These are phyloP conservation scores for Podaxis sp. DNA, from an alignment of 768 basidiomycete genomes.

Conservation along the genomic window DNA sequence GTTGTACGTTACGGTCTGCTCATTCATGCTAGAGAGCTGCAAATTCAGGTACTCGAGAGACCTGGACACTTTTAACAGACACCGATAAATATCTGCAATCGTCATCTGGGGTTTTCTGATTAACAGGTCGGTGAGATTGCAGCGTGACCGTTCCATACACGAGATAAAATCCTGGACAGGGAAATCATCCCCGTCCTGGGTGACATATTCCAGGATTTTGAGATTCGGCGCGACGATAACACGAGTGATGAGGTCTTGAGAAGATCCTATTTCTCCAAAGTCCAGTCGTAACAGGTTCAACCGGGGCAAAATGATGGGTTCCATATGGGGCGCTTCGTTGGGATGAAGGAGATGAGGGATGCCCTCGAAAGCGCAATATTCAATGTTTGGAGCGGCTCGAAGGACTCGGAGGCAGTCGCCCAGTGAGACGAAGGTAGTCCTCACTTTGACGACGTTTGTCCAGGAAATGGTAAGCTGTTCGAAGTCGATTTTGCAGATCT, in stretches of 20 bases:
- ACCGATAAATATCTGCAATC: neutral
- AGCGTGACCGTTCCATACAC: neutral
- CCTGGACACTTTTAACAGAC: neutral
- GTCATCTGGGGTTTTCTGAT: neutral
- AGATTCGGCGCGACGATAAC: constrained; percentile 7
- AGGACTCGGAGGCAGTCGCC: constrained; percentile 4
- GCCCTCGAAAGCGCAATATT: neutral
- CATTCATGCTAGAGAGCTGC: neutral
- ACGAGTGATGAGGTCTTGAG: neutral
- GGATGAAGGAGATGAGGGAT: neutral
- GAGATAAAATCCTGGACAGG: neutral
- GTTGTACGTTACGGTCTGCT: no score
- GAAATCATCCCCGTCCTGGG: neutral
- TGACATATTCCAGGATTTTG: constrained; percentile 1
- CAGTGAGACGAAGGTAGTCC: neutral
- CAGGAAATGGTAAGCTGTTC: constrained; percentile 5
- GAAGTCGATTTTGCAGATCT: neutral
- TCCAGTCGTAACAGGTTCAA: neutral
- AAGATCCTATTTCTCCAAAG: neutral
- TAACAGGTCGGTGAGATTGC: neutral
- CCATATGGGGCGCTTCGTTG: neutral
- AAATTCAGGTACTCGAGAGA: neutral
- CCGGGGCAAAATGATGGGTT: neutral
- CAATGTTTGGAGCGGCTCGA: neutral
- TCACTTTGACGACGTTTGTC: neutral